Base-by-base conservation (phyloP, 139 green algal species). In the Gonium pectorale region DNA sequence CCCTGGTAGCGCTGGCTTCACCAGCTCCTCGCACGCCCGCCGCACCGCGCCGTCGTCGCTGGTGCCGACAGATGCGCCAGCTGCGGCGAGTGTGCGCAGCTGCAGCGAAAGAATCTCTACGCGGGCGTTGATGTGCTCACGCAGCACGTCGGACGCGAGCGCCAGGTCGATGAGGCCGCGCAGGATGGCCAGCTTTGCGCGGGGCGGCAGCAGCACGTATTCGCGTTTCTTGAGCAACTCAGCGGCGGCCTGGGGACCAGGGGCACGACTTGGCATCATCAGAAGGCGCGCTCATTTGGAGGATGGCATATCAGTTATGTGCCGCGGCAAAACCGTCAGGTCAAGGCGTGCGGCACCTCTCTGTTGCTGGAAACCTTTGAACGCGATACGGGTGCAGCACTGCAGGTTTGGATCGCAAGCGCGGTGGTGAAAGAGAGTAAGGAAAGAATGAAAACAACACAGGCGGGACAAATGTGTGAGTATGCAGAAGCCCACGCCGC, bases 181-280 rank as follows among this genome's bases (percentile, higher is more conserved):
- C 79, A 98, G 90, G 59, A 97, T 85, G 26, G 86, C 66, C 37
- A 98, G 67, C 46, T 94, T 92, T 74, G 92, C 75, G 13, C 69
- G 44, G 0, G 90, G 29, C 2, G 40, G 35, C 49, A 98, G 83
- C 43, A 93, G 86, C 6, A 88, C 35, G 77, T 95, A 97, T 82
- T 97, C 94, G 31, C 86, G 63, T 0, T 60, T 81, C 49, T 89
- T 79, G 37, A 93, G 78, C 62, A 78, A 33, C 52, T 83, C 40
- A 0, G 86, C 86, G 2, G 82, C 74, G 6, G 80, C 90, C 87
- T 91, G 84, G 24, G 49, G 9, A 9, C n/a, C 41, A 46, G 15
- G 33, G n/a, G n/a, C n/a, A n/a, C n/a, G n/a, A n/a, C n/a, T n/a
- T n/a, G n/a, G n/a, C n/a, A n/a, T n/a, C n/a, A n/a, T n/a, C n/a